A percentile compares a stretch with the other conserved stretches of the same genome.
Evolutionary conservation across 495 filamentous ascomycete species (phyloP).

Genomic region (Xylaria cubensis): DNA sequence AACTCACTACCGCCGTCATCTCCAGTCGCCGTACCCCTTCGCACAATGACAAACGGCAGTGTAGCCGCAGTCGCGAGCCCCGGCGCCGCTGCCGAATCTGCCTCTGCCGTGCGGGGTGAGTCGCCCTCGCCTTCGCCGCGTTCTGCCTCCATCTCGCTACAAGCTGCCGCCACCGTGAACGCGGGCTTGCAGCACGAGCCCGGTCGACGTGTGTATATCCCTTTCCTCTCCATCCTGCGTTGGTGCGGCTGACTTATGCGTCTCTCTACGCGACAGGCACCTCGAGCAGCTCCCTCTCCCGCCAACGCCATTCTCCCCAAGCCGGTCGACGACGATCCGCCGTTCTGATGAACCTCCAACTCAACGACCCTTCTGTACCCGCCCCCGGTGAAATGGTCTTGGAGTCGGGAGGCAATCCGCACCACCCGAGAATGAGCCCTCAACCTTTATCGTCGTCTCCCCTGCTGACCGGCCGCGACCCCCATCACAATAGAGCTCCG

Average conservation of each 20-base stretch:
- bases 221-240: not conserved
- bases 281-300: slow-evolving; percentile 60
- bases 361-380: slow-evolving; percentile 70
- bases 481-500: slow-evolving; percentile 69
- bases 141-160: slow-evolving; percentile 67
- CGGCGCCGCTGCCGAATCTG: slow-evolving; percentile 36
- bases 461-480: slow-evolving; percentile 61
- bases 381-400: slow-evolving; percentile 68
- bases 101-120: slow-evolving; percentile 44
- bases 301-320: slow-evolving; percentile 61
- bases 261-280: slow-evolving; percentile 46
- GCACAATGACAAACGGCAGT: slow-evolving; percentile 42
- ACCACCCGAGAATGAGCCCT: slow-evolving; percentile 60
- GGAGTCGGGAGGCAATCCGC: slow-evolving; percentile 44
- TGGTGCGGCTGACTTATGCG: slow-evolving; percentile 26
- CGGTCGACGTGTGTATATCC: slow-evolving; percentile 54
- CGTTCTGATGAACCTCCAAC: slow-evolving; percentile 74
- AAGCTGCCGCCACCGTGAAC: slow-evolving; percentile 73
- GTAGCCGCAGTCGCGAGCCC: slow-evolving; percentile 3
- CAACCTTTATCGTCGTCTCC: slow-evolving; percentile 64
- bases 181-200: slow-evolving; percentile 70
- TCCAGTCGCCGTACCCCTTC: slow-evolving; percentile 41
- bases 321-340: slow-evolving; percentile 69
- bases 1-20: slow-evolving; percentile 75
- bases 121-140: slow-evolving; percentile 62